Evolutionary conservation across 495 filamentous ascomycete species (phyloP), one percentile per base, ranked within the genome.

Genomic region (Talaromyces liani): DNA sequence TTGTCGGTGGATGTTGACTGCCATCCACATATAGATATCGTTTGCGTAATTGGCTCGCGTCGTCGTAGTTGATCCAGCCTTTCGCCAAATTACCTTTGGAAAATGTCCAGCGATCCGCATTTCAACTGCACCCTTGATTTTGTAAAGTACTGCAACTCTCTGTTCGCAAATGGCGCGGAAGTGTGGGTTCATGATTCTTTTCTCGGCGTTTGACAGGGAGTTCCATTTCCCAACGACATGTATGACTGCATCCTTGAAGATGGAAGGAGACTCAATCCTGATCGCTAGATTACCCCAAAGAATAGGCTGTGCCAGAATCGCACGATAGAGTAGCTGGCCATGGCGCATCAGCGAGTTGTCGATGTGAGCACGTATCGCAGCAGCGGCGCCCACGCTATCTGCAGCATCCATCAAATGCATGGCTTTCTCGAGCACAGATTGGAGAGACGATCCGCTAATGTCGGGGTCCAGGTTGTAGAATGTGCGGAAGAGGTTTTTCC

Each of bases 231-330:
- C 81, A 1, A 76, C 70, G 31, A 80, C 51, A 66, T 85, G 81
- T 62, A 80, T 69, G 20, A 84, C 66, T 12, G 77, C 71, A 63
- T 84, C 82, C 8, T 74, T 68, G 72, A 79, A 81, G 47, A 84
- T 77, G 8, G 68, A 12, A 33, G 71, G 67, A 1, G 77, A 80
- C 54, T 72, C 70, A 49, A 84, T 66, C 6, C 72, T 74, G 12
- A 56, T 55, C 18, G 68, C 79, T 2, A 83, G 67, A 34, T 68
- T 67, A 16, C 75, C 63, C 81, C 82, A 85, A 0, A 29, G 62
- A 24, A 71, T 66, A 1, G 81, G 77, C 12, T 71, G 69, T 4
- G 49, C 54, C 18, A 68, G 51, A 58, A 85, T 76, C 14, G 75
- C 66, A 1, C 65, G 61, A 63, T 72, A 80, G 10, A 84, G 68